Percentiles rank a stretch among this genome's conserved stretches.
These are phyloP conservation scores for Inonotus hispidus DNA, from an alignment of 1,284 basidiomycete genomes.

Conservation along the genomic window DNA sequence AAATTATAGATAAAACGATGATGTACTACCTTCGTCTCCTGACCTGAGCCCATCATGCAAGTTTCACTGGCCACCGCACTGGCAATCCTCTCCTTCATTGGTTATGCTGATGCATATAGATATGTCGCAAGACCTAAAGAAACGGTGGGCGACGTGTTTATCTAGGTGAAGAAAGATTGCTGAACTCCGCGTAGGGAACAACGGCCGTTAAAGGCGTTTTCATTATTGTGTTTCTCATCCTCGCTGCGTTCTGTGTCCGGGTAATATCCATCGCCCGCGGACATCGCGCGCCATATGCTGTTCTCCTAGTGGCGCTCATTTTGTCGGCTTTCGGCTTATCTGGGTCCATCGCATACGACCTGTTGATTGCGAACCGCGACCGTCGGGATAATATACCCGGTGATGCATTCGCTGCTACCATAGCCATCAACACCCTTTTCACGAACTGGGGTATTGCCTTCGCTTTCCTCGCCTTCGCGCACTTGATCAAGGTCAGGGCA, in stretches of 20 bases:
- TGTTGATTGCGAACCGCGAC: neutral
- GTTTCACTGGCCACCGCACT: too few species aligned
- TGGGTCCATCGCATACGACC: neutral
- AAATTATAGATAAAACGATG: too few species aligned
- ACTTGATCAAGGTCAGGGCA: neutral
- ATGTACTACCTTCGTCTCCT: too few species aligned
- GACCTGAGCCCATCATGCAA: too few species aligned
- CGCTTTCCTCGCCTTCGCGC: neutral
- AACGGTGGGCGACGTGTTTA: too few species aligned
- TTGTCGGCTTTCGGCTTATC: neutral
- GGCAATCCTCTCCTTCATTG: too few species aligned
- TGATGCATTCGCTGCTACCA: neutral
- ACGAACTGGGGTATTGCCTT: neutral
- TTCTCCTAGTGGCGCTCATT: neutral
- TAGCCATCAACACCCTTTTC: neutral
- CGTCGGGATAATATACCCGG: neutral
- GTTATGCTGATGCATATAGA: too few species aligned
- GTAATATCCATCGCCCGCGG: neutral
- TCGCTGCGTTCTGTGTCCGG: neutral
- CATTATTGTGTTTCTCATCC: neutral
- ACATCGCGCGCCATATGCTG: neutral
- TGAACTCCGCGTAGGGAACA: neutral
- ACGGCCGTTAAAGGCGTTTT: neutral
- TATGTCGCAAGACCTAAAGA: too few species aligned
- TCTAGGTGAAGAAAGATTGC: too few species aligned